A percentile compares a stretch with the other conserved stretches of the same genome.
These are phyloP conservation scores for Cyathus striatus DNA, from an alignment of 768 basidiomycete species.

Conservation along the genomic window DNA sequence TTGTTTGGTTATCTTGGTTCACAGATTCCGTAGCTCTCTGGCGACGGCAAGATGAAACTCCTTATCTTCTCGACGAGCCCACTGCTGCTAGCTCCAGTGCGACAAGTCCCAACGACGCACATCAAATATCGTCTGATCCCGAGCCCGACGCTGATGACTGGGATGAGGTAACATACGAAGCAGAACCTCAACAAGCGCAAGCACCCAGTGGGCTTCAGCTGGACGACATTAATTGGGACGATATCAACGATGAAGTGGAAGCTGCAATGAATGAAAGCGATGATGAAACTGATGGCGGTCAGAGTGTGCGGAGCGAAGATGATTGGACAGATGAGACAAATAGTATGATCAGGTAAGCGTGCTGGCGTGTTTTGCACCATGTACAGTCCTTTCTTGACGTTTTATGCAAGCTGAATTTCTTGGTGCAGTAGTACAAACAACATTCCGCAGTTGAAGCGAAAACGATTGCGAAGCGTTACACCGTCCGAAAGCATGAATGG, in stretches of 20 bases:
- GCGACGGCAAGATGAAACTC: constrained; percentile 72
- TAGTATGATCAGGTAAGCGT: constrained; percentile 27
- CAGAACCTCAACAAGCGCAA: constrained; percentile 18
- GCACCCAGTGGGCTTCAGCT: constrained; percentile 37
- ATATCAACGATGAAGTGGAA: constrained; percentile 83
- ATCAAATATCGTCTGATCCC: constrained; percentile 58
- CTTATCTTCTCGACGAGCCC: constrained; percentile 68
- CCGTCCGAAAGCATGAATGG: constrained; percentile 52
- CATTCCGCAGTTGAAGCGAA: constrained; percentile 49
- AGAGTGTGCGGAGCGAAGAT: constrained; percentile 45
- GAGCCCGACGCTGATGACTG: constrained; percentile 68
- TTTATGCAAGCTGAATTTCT: not conserved
- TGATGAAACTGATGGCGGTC: constrained; percentile 46
- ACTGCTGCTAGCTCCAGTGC: constrained; percentile 23
- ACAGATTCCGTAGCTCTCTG: constrained; percentile 87
- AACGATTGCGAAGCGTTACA: constrained; percentile 67
- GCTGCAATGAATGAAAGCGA: constrained; percentile 82
- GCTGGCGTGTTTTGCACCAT: not conserved
- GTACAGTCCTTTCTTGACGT: not conserved
- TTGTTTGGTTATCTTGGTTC: constrained; percentile 91
- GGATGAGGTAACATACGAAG: constrained; percentile 38
- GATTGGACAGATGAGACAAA: constrained; percentile 48
- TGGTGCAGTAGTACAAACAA: constrained; percentile 27
- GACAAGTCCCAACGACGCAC: constrained; percentile 29
- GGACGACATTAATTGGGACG: constrained; percentile 72